Percentiles rank a stretch among this genome's conserved stretches.
Conservation (phyloP, 805 yeast species). For the Yamadazyma endophytica region DNA sequence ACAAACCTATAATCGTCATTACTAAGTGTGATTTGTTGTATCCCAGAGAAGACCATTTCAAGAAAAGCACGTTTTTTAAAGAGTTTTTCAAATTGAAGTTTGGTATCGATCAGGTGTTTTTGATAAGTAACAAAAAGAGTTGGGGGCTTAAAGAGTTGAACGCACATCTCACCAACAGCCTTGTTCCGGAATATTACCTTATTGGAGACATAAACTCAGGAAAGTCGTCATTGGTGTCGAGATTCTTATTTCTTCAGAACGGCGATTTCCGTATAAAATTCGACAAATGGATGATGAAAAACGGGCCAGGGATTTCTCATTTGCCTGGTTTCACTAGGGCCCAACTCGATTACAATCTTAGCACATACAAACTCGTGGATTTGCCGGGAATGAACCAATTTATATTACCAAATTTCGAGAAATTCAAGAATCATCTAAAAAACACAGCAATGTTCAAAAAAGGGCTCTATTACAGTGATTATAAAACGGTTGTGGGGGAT, state of each 20-base stretch:
- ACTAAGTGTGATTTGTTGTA: constrained; percentile 45
- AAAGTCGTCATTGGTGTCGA: constrained; percentile 56
- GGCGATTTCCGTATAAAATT: constrained; percentile 5
- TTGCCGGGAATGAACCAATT: constrained; percentile 12
- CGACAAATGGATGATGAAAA: constrained; percentile 17
- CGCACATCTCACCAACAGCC: constrained; percentile 30
- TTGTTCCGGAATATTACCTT: constrained; percentile 36
- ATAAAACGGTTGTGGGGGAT: constrained; percentile 38
- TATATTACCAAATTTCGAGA: constrained; percentile 11
- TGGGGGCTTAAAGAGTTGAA: constrained; percentile 49
- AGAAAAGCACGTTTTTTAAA: constrained; percentile 21
- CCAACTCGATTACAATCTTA: constrained; percentile 20
- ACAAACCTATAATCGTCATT: constrained; percentile 28
- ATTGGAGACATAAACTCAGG: constrained; percentile 71
- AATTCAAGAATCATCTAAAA: constrained; percentile 24
- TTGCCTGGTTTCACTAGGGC: constrained; percentile 73
- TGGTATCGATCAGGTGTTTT: constrained; percentile 37
- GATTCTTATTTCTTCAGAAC: constrained; percentile 5
- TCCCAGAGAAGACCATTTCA: constrained; percentile 22
- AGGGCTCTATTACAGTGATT: constrained; percentile 28
- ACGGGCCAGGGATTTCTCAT: constrained; percentile 45
- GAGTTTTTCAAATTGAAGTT: constrained; percentile 32
- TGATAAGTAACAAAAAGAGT: constrained; percentile 47
- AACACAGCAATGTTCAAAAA: constrained; percentile 22
- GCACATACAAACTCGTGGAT: constrained; percentile 4